These are phyloP conservation scores for Heliosperma pusillum DNA, from an alignment of 148 eudicot species.

Conservation along the genomic window DNA sequence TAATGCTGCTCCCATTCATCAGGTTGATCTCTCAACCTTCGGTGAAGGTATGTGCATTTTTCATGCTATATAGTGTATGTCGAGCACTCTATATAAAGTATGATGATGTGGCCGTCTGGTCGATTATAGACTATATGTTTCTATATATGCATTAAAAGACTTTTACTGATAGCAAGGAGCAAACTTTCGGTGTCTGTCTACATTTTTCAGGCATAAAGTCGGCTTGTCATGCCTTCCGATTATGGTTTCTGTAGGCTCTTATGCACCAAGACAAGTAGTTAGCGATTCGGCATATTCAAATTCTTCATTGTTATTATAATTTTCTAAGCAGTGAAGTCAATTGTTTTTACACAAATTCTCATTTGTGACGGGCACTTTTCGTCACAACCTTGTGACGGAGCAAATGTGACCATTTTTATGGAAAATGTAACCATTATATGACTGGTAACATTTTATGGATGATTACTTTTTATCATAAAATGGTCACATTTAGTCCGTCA, in stretches of 20 bases:
- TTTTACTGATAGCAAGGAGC: not conserved
- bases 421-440: too few species aligned
- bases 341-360: too few species aligned
- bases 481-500: too few species aligned
- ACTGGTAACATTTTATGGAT: too few species aligned
- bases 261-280: not conserved
- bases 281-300: too few species aligned
- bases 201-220: not conserved
- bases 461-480: too few species aligned
- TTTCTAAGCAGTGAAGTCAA: not conserved
- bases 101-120: not conserved
- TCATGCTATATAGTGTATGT: constrained; percentile 2
- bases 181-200: not conserved
- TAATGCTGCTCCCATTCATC: constrained; percentile 55
- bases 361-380: too few species aligned
- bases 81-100: not conserved
- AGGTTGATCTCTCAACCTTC: constrained; percentile 87
- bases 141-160: not conserved
- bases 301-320: not conserved
- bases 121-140: not conserved
- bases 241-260: constrained; percentile 1
- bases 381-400: too few species aligned
- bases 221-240: not conserved
- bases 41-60: constrained; percentile 66
- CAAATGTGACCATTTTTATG: too few species aligned